Evolutionary conservation across 805 yeast genomes (phyloP), one percentile per base, ranked within the genome.

Genomic region (Zygotorulaspora chibaensis): DNA sequence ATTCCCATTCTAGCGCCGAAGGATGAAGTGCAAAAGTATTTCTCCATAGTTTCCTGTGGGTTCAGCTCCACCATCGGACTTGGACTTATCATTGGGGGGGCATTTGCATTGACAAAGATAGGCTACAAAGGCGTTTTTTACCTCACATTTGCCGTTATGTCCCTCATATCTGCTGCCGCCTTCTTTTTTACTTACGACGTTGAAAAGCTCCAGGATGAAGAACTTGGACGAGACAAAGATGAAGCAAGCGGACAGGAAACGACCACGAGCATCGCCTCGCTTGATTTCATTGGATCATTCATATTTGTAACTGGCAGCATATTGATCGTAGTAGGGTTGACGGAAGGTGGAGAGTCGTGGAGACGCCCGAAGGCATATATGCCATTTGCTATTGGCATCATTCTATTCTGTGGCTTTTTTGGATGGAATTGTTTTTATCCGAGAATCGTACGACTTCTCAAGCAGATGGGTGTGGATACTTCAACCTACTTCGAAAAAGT

Each of bases 281-380:
- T 74, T 29, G 72, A 75, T 42, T 71, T 57, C 47, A 46, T 51
- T n/a, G 76, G 73, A 9, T 57, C 66, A 0, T 7, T 58, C 0
- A 10, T 66, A 11, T 47, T 72, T 10, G 66, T 74, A 16, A 40
- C 54, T 13, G 75, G 74, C 0, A 50, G 63, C 3, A 35, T 73
- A 2, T 52, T 74, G 30, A 50, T 73, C 2, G 72, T 73, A 23
- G 61, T 70, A 8, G 80, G 76, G 0, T 58, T 74, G 38, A 72
- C 75, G 0, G 71, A 73, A 50, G 76, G 74, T 17, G 77, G 77
- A 18, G 65, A 63, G 5, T 55, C 58, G 0, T 75, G 79, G 78
- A 58, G 59, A 2, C 44, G 61, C 1, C 71, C 77, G 1, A 55
- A 59, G 13, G 69, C 71, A 1, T 73, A 72, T 48, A 72, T 71